phyloP scores from a whole-genome alignment of 2,329 filamentous ascomycete genomes.

The Tolypocladium cylindrosporum region DNA sequence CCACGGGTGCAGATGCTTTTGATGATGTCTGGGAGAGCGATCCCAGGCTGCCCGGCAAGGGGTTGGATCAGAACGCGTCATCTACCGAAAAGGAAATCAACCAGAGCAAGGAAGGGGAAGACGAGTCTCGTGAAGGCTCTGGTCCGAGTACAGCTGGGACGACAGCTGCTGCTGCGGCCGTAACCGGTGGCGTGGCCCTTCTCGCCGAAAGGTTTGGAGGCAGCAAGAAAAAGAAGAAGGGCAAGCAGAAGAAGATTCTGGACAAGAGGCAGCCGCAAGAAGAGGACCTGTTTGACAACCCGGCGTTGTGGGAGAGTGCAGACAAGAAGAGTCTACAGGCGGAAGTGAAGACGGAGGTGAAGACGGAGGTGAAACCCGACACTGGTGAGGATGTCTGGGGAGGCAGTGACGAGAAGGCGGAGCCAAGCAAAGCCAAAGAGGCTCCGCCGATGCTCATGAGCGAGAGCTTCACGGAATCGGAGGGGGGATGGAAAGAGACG shows the following conservation, averaged over 20 bases:
- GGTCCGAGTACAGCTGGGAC: conserved; percentile 12
- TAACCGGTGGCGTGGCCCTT: conserved; percentile 20
- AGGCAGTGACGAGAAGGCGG: neutral
- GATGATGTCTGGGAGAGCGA: conserved; percentile 1
- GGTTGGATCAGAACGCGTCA: neutral
- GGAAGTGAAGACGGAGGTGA: conserved; percentile 9
- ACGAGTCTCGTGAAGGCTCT: neutral
- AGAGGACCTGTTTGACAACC: conserved; percentile 35
- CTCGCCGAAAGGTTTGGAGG: conserved; percentile 25
- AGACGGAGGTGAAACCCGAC: conserved; percentile 7
- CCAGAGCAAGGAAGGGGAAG: neutral
- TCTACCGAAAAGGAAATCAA: neutral
- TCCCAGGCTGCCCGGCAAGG: neutral
- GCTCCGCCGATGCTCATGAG: conserved; percentile 5
- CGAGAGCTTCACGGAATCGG: conserved; percentile 11
- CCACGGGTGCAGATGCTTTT: neutral
- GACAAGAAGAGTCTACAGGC: conserved; percentile 24
- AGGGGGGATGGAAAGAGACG: conserved; percentile 13
- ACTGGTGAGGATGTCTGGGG: conserved; percentile 20
- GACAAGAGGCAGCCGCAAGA: conserved; percentile 27
- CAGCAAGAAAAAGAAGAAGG: conserved; percentile 12
- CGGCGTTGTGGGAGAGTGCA: conserved; percentile 32
- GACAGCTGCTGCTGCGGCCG: conserved; percentile 9
- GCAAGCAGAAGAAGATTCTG: conserved; percentile 22
- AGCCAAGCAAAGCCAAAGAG: conserved; percentile 4